Evolutionary conservation across 2,329 filamentous ascomycete genomes (phyloP).

Genomic region (Lecanicillium sp.): DNA sequence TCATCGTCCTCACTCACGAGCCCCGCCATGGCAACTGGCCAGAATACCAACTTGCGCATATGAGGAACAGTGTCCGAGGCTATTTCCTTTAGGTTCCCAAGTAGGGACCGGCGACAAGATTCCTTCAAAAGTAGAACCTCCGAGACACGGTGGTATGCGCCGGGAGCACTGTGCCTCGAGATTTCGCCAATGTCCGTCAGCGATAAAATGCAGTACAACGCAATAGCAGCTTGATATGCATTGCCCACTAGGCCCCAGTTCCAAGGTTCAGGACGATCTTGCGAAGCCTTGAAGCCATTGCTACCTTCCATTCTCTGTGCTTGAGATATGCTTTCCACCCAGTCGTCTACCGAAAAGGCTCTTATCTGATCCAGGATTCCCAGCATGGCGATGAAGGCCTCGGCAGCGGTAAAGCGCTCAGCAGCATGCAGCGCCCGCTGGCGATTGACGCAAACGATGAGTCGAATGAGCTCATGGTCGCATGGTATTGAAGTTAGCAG

Average conservation of each 20-base stretch:
- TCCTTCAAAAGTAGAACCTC: slow-evolving; percentile 11
- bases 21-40: slow-evolving; percentile 23
- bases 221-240: slow-evolving; percentile 18
- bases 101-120: slow-evolving; percentile 10
- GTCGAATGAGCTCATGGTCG: slow-evolving; percentile 17
- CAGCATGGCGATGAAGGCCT: slow-evolving; percentile 1
- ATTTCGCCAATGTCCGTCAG: neutral
- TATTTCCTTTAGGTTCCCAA: slow-evolving; percentile 12
- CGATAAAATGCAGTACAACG: slow-evolving; percentile 21
- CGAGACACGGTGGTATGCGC: neutral
- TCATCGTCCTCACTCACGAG: slow-evolving; percentile 17
- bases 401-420: neutral
- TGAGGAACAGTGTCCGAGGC: neutral
- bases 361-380: slow-evolving; percentile 17
- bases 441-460: slow-evolving; percentile 20
- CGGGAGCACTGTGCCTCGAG: slow-evolving; percentile 3
- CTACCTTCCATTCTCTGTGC: neutral
- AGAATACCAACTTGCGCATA: slow-evolving; percentile 19
- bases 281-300: too few species aligned
- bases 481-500: slow-evolving; percentile 19
- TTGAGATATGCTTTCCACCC: slow-evolving; percentile 3
- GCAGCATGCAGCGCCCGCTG: slow-evolving; percentile 15
- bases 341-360: slow-evolving; percentile 18
- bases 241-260: slow-evolving; percentile 16
- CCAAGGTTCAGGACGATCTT: neutral